A percentile compares a stretch with the other conserved stretches of the same genome.
Evolutionary conservation across 1,139 yeast genomes (phyloP).

Genomic region (Suhomyces yuchorum): DNA sequence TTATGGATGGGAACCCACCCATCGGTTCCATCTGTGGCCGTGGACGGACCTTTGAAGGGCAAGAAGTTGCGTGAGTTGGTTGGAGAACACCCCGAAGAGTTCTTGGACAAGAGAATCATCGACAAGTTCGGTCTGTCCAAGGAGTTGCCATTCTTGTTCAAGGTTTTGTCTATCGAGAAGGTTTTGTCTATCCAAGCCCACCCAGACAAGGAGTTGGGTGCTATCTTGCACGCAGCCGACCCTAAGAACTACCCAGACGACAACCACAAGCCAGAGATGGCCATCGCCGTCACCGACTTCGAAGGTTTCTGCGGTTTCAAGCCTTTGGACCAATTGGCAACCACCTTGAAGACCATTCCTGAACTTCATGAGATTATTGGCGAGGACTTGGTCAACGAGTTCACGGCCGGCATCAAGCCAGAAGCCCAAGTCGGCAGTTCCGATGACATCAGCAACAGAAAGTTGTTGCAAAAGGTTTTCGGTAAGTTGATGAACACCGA

Average conservation of each 20-base stretch:
- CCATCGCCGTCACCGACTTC: constrained; percentile 90
- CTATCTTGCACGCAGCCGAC: constrained; percentile 72
- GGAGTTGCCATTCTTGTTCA: constrained; percentile 89
- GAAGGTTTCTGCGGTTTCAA: constrained; percentile 99
- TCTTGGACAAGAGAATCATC: constrained; percentile 60
- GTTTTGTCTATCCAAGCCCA: constrained; percentile 97
- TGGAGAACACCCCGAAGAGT: constrained; percentile 55
- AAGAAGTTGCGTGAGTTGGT: constrained; percentile 67
- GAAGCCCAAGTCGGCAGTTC: constrained; percentile 46
- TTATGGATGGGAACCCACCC: constrained; percentile 99
- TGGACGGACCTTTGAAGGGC: constrained; percentile 42
- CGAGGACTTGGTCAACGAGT: constrained; percentile 53
- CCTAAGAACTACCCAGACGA: constrained; percentile 96
- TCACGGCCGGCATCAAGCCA: constrained; percentile 50
- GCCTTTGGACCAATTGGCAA: constrained; percentile 76
- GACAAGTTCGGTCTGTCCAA: constrained; percentile 65
- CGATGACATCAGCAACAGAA: constrained; percentile 57
- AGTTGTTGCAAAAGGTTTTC: constrained; percentile 72
- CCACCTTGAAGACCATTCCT: constrained; percentile 67
- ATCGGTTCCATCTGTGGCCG: constrained; percentile 76
- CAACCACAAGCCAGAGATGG: constrained; percentile 99
- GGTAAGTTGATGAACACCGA: constrained; percentile 79
- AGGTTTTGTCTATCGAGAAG: constrained; percentile 88
- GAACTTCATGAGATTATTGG: constrained; percentile 78
- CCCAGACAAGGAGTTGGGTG: constrained; percentile 87